A percentile compares a stretch with the other conserved stretches of the same genome.
These are phyloP conservation scores for Bacidia gigantensis DNA, from an alignment of 495 filamentous ascomycete genomes.

Conservation along the genomic window DNA sequence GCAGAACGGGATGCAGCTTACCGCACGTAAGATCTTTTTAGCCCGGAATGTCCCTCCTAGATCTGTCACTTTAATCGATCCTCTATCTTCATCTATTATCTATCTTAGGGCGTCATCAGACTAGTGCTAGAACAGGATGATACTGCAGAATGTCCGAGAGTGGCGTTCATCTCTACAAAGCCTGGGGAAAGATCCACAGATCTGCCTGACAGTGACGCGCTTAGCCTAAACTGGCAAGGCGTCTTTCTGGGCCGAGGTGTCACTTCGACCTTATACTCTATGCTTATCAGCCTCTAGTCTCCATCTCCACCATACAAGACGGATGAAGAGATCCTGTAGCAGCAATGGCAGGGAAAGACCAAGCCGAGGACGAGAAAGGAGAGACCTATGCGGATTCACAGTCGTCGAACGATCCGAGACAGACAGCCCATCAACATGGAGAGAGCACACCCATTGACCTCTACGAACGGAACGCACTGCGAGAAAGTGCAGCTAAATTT, in stretches of 20 bases:
- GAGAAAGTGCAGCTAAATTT: slow-evolving; percentile 64
- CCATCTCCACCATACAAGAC: neutral
- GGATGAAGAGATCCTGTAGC: neutral
- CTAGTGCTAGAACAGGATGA: too few species aligned
- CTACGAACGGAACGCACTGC: slow-evolving; percentile 27
- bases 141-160: too few species aligned
- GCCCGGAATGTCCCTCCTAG: too few species aligned
- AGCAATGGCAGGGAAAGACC: neutral
- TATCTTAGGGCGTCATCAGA: neutral
- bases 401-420: neutral
- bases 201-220: too few species aligned
- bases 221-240: too few species aligned
- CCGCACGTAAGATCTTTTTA: neutral
- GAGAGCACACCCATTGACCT: too few species aligned
- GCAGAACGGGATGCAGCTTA: neutral
- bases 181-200: too few species aligned
- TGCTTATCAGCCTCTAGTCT: neutral
- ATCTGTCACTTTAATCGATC: neutral
- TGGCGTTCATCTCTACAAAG: too few species aligned
- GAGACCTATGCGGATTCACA: neutral
- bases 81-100: neutral
- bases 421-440: neutral
- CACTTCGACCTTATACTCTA: neutral
- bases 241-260: too few species aligned
- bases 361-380: neutral